Conservation (phyloP, 495 filamentous ascomycete genomes). For the Hypoxylon cercidicola region DNA sequence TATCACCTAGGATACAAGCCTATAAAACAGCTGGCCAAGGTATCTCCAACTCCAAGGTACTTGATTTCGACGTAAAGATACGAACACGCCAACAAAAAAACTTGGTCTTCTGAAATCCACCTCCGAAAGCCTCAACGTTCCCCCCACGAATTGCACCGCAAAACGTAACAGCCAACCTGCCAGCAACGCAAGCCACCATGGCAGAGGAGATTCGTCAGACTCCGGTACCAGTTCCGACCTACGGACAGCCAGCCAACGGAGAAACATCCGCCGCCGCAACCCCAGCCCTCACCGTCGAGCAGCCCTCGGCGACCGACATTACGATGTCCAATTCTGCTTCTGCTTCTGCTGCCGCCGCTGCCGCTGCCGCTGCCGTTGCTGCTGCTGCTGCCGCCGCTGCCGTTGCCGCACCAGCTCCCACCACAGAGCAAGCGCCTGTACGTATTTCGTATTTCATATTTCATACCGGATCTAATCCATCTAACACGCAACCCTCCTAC, state of each 20-base stretch:
- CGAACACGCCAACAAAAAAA: no score
- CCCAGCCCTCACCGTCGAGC: slow-evolving; percentile 15
- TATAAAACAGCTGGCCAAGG: no score
- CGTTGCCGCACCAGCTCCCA: slow-evolving; percentile 6
- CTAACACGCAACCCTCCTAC: no score
- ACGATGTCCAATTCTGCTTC: slow-evolving; percentile 3
- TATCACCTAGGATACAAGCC: background rate
- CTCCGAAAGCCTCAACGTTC: no score
- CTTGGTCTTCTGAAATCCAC: no score
- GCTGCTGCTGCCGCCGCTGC: slow-evolving; percentile 13
- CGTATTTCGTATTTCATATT: no score
- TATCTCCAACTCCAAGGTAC: no score
- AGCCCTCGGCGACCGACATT: slow-evolving; percentile 8
- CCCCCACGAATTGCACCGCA: no score
- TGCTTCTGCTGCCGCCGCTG: background rate
- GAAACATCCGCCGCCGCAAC: slow-evolving; percentile 1
- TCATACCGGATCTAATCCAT: background rate
- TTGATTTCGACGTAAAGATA: no score
- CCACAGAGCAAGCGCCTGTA: slow-evolving; percentile 38
- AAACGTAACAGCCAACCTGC: background rate
- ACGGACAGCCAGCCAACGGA: slow-evolving; percentile 31
- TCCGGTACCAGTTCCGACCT: slow-evolving; percentile 41
- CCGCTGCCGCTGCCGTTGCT: background rate
- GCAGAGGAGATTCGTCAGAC: slow-evolving; percentile 40
- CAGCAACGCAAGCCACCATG: slow-evolving; percentile 27